A percentile compares a stretch with the other conserved stretches of the same genome.
These are phyloP conservation scores for Casaregolazyma lundiana DNA, from an alignment of 1,139 yeast species.

Conservation along the genomic window DNA sequence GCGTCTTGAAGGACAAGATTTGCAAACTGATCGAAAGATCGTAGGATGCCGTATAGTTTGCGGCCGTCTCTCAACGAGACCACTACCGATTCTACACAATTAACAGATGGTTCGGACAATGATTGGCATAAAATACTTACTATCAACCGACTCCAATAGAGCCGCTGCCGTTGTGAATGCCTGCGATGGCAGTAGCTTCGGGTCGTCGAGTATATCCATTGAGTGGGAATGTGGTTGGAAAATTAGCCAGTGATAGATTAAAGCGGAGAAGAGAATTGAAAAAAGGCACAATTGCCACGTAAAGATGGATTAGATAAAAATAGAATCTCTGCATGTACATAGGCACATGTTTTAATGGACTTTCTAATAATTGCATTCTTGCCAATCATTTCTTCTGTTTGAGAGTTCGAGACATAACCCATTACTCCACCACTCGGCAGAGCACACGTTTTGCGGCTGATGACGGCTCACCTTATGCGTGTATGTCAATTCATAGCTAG, in stretches of 20 bases:
- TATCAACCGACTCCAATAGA: slow-evolving; percentile 87
- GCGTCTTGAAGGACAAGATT: slow-evolving; percentile 91
- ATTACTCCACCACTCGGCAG: too few relatives aligned
- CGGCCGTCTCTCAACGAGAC: slow-evolving; percentile 89
- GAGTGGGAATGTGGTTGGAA: slow-evolving; percentile 1
- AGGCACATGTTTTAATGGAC: too few relatives aligned
- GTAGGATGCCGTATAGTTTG: slow-evolving; percentile 78
- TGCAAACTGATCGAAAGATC: slow-evolving; percentile 95
- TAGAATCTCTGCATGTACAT: too few relatives aligned
- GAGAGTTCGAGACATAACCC: too few relatives aligned
- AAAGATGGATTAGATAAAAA: too few relatives aligned
- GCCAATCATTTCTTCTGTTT: too few relatives aligned
- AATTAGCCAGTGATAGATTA: not conserved
- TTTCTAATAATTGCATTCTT: too few relatives aligned
- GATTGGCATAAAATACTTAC: slow-evolving; percentile 36
- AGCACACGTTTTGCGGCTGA: too few relatives aligned
- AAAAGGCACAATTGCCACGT: not conserved
- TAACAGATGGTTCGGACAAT: slow-evolving; percentile 8
- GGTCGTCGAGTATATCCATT: slow-evolving; percentile 31
- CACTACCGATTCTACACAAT: slow-evolving; percentile 53
- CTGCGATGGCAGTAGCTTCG: slow-evolving; percentile 42
- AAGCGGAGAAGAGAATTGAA: not conserved
- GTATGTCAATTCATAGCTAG: too few relatives aligned
- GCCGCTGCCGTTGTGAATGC: slow-evolving; percentile 98
- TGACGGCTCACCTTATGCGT: too few relatives aligned